These are phyloP conservation scores for Mesembryanthemum crystallinum DNA, from an alignment of 148 eudicot species.

Conservation along the genomic window DNA sequence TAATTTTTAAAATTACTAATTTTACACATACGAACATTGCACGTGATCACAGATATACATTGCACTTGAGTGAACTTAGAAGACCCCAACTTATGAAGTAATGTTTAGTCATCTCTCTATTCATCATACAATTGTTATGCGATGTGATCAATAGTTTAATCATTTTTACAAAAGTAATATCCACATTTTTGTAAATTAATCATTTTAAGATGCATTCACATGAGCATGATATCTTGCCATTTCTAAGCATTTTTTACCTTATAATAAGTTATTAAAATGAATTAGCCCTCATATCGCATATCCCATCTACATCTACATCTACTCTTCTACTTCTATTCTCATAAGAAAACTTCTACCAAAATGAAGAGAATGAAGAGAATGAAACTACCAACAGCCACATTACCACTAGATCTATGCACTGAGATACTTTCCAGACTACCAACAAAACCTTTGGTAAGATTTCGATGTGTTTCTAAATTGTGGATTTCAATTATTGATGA, in stretches of 20 bases:
- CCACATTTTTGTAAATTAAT: too few relatives aligned
- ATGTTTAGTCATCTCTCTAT: too few relatives aligned
- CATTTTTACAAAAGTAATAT: too few relatives aligned
- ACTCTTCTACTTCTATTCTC: neutral
- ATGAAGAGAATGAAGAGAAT: conserved; percentile 12
- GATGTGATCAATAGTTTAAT: too few relatives aligned
- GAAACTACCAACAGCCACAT: neutral
- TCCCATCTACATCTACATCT: neutral
- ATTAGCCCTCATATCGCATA: too few relatives aligned
- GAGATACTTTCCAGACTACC: conserved; percentile 19
- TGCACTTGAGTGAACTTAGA: too few relatives aligned
- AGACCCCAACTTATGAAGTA: too few relatives aligned
- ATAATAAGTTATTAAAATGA: neutral
- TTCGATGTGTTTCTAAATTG: conserved; percentile 6
- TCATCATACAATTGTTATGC: too few relatives aligned
- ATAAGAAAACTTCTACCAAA: neutral
- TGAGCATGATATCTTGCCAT: neutral
- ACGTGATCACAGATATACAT: too few relatives aligned
- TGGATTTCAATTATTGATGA: conserved; percentile 19
- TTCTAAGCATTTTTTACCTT: neutral
- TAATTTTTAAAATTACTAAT: too few relatives aligned
- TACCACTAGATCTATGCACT: conserved; percentile 3
- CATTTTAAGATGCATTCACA: neutral
- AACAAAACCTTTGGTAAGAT: neutral
- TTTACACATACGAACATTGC: too few relatives aligned